Evolutionary conservation across 129 eudicot genomes (phyloP), one percentile per base, ranked within the genome.

Genomic region (Arctium lappa): DNA sequence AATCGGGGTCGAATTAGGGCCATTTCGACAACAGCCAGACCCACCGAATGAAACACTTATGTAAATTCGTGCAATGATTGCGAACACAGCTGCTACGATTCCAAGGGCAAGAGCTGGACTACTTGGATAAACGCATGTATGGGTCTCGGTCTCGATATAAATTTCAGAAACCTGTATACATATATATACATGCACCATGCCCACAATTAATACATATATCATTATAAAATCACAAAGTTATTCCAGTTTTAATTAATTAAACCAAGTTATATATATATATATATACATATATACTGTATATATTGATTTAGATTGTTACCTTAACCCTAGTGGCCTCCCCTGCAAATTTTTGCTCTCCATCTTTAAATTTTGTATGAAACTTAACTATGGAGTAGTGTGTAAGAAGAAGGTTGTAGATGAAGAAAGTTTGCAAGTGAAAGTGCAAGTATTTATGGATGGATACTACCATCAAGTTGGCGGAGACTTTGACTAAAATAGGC

Each of bases 91-190:
- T 48, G 84, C 79, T 42, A 74, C 74, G 1, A 86, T 77, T 42
- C 86, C 89, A 46, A 86, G 80, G 37, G 66, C 84, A 1, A 77
- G 73, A 53, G 89, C 85, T 0, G 86, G 86, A 78, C 89, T 86
- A 78, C 84, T 82, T 66, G 89, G 86, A 75, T 86, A 86, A 38
- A 78, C 33, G 69, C 89, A 86, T 1, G 62, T 16, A 69, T 80
- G 37, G 8, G 0, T 5, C n/a, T 85, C 46, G 8, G 0, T 6
- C 30, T 0, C 0, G 60, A 85, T 82, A 68, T n/a, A 16, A 53
- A 82, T 80, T 53, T 78, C 81, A 74, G 86, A 82, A 27, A 44
- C 81, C 89, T 86, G 74, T 73, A 77, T 40, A 39, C 22, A 62
- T 33, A 2, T 69, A 69, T 5, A 71, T 29, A 22, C 29, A 8